Evolutionary conservation across 2,329 filamentous ascomycete species (phyloP), one percentile per base, ranked within the genome.

Genomic region (Cryphonectria naterciae): DNA sequence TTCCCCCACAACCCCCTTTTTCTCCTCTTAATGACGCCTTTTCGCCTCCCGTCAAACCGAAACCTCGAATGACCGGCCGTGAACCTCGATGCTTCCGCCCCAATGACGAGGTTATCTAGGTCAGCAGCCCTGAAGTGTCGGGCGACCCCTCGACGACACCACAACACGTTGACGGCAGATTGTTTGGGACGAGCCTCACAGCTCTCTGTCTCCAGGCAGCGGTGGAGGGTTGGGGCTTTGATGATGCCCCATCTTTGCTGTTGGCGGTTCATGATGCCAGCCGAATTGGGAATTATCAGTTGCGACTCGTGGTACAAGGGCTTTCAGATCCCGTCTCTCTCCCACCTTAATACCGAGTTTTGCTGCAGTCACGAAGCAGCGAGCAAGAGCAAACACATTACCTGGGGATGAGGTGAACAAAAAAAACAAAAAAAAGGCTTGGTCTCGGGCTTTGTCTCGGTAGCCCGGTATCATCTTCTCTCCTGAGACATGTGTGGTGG

Each of bases 21-120:
- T 28, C 8, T 13, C 68, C 65, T 66, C 65, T 60, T 70, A 66
- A 72, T 67, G 71, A 70, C 65, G 54, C 70, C 43, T 70, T 68
- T 62, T 28, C 35, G 28, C n/a, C 62, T 65, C 60, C 60, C 68
- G 17, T 63, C 56, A 43, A 54, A 54, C 37, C 62, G 62, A 67
- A 54, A n/a, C 11, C 56, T 54, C 66, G 66, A 68, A 62, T 41
- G 58, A 41, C 43, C 41, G 41, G 43, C 32, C 25, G 56, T 46
- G 58, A 46, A 32, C 22, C 60, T 35, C 66, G 58, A 54, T 63
- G 35, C 37, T 60, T 13, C 56, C 22, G 4, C 35, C 39, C 35
- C 39, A 10, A 61, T 61, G 37, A 32, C 41, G 19, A 62, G 15
- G 41, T 49, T 39, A 25, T 11, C 11, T 46, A 28, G 28, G n/a